Evolutionary conservation across 352 stramenopile genomes (phyloP).

Genomic region (Pythium oligandrum): DNA sequence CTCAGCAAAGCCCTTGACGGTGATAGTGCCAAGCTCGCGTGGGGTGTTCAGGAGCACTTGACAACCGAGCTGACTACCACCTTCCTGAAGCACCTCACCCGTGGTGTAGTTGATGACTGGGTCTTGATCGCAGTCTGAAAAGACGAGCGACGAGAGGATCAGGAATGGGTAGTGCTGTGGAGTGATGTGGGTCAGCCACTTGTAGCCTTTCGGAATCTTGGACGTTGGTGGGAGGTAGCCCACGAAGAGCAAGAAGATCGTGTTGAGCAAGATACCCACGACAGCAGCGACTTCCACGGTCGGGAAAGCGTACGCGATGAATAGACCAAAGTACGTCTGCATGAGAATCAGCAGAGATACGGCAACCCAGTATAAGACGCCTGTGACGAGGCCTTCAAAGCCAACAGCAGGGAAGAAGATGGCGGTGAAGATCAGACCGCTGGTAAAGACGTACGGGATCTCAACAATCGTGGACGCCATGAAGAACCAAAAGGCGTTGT

Average conservation of each 20-base stretch:
- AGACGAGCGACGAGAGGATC: constrained; percentile 17
- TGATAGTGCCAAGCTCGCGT: constrained; percentile 16
- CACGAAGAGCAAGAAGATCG: constrained; percentile 41
- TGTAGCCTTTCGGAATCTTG: constrained; percentile 17
- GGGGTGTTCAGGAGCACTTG: constrained; percentile 18
- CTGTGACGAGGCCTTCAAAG: constrained; percentile 18
- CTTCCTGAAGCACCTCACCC: constrained; percentile 2
- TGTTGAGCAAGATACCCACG: constrained; percentile 30
- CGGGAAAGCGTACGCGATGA: constrained; percentile 43
- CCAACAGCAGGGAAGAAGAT: constrained; percentile 61
- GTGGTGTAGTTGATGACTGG: constrained; percentile 11
- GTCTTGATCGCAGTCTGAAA: constrained; percentile 15
- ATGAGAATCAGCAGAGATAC: constrained; percentile 48
- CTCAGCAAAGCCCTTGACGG: constrained; percentile 25
- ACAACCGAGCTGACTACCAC: constrained; percentile 21
- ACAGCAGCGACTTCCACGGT: constrained; percentile 25
- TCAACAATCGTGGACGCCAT: constrained; percentile 56
- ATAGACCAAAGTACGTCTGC: constrained; percentile 65
- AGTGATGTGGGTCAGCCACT: constrained; percentile 25
- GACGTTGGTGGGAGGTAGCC: constrained; percentile 25
- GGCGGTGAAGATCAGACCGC: constrained; percentile 20
- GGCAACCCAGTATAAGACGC: constrained; percentile 60
- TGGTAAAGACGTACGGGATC: constrained; percentile 29
- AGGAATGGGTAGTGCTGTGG: constrained; percentile 21
- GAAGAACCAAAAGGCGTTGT: constrained; percentile 69